A percentile compares a stretch with the other conserved stretches of the same genome.
Evolutionary conservation across 768 basidiomycete species (phyloP).

Genomic region (Astraeus odoratus): DNA sequence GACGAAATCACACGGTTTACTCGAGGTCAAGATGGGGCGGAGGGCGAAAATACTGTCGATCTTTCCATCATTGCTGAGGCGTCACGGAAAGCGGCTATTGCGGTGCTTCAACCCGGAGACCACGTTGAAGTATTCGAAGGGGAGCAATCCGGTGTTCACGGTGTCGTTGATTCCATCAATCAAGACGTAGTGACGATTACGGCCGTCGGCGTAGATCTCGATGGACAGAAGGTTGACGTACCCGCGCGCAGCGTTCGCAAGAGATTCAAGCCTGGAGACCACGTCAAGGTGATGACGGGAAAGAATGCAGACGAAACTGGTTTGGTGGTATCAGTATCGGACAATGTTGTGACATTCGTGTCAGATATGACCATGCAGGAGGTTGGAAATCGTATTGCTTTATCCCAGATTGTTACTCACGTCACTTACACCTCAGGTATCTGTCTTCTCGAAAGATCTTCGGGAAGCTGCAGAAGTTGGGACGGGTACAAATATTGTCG

Average conservation of each 20-base stretch:
- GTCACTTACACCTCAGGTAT: slow-evolving; percentile 49
- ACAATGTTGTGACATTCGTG: slow-evolving; percentile 89
- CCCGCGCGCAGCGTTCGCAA: slow-evolving; percentile 88
- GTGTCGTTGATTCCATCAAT: slow-evolving; percentile 83
- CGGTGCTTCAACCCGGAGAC: slow-evolving; percentile 95
- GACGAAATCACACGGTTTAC: slow-evolving; percentile 95
- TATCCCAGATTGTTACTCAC: slow-evolving; percentile 3
- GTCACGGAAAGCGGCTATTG: slow-evolving; percentile 83
- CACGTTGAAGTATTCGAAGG: slow-evolving; percentile 97
- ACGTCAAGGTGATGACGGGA: slow-evolving; percentile 97
- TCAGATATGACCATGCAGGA: slow-evolving; percentile 98
- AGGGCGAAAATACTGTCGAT: slow-evolving; percentile 68
- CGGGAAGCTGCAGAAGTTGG: slow-evolving; percentile 97
- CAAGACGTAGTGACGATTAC: slow-evolving; percentile 83
- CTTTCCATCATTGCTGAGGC: slow-evolving; percentile 90
- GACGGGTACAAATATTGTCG: slow-evolving; percentile 82
- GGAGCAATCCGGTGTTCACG: slow-evolving; percentile 89
- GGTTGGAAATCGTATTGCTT: slow-evolving; percentile 36
- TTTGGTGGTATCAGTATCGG: slow-evolving; percentile 85
- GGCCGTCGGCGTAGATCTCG: slow-evolving; percentile 74
- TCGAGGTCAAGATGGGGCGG: slow-evolving; percentile 62
- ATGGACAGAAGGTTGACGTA: slow-evolving; percentile 80
- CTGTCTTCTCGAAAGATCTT: slow-evolving; percentile 95
- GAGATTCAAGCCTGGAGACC: slow-evolving; percentile 93
- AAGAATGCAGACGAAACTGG: slow-evolving; percentile 94